Percentiles rank a stretch among this genome's conserved stretches.
Conservation (phyloP, 2,329 filamentous ascomycete genomes). For the Apiospora kogelbergensis region DNA sequence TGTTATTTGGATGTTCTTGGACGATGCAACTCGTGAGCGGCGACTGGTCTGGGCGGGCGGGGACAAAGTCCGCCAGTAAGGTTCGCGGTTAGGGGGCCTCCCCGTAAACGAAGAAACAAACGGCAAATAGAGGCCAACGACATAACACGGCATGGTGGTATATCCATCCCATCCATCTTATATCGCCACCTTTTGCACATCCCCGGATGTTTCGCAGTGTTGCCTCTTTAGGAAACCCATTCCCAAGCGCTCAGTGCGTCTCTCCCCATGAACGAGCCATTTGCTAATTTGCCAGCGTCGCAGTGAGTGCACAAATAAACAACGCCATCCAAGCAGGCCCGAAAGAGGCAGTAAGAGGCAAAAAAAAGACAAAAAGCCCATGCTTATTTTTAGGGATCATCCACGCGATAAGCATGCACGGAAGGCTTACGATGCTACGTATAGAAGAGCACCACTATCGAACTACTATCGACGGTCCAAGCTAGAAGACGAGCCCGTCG, state of each 20-base stretch:
- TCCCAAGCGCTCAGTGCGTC: not conserved
- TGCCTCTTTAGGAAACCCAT: not conserved
- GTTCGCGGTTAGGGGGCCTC: not conserved
- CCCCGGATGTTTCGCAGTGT: conserved; percentile 1
- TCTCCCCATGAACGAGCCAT: not conserved
- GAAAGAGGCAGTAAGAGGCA: not conserved
- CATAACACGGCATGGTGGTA: not conserved
- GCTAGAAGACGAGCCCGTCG: not conserved
- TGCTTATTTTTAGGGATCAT: conserved; percentile 7
- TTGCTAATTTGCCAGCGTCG: conserved; percentile 4
- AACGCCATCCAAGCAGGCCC: not conserved
- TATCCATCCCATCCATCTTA: not conserved
- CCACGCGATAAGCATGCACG: conserved; percentile 2
- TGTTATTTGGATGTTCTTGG: not conserved
- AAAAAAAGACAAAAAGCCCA: not conserved
- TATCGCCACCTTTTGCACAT: conserved; percentile 3
- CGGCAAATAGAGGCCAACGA: not conserved
- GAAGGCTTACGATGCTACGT: conserved; percentile 1
- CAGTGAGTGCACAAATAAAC: not conserved
- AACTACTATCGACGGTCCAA: not conserved
- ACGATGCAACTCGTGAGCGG: not conserved
- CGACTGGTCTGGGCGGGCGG: not conserved
- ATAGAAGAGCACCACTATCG: not conserved
- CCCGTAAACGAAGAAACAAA: not conserved
- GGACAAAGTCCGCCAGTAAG: not conserved